These are phyloP conservation scores for Uronychia setigera DNA, from an alignment of 73 alveolate genomes.

Conservation along the genomic window DNA sequence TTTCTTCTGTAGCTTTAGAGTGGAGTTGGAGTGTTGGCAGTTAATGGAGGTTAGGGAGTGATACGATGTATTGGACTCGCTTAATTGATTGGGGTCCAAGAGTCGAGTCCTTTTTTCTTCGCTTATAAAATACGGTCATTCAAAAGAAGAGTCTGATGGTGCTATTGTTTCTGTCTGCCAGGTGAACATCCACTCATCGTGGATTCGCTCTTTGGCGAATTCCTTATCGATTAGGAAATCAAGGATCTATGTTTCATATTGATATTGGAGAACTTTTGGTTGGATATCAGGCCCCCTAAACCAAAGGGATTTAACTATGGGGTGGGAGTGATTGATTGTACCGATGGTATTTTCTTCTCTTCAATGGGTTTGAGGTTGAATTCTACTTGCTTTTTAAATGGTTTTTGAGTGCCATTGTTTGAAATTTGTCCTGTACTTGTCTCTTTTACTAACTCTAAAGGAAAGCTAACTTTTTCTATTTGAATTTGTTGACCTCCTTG, in stretches of 20 bases:
- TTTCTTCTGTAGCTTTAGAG: background rate
- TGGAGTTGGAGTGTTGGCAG: conserved; percentile 1
- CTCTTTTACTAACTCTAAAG: background rate
- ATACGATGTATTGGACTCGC: background rate
- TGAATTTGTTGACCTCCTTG: conserved; percentile 2
- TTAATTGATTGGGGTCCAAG: background rate
- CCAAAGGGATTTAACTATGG: too few relatives aligned
- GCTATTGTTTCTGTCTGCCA: background rate
- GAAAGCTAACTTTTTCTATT: background rate
- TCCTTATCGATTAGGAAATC: background rate
- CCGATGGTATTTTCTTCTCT: background rate
- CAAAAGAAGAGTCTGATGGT: background rate
- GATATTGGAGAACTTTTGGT: too few relatives aligned
- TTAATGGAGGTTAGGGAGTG: background rate
- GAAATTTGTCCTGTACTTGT: too few relatives aligned
- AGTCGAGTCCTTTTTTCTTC: background rate
- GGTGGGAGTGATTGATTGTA: too few relatives aligned
- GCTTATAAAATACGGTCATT: background rate
- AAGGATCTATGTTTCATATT: background rate
- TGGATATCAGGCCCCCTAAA: too few relatives aligned
- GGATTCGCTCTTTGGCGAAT: background rate
- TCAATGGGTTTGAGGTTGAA: background rate
- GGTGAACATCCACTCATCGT: background rate
- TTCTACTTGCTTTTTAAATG: background rate
- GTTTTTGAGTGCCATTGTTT: too few relatives aligned